Evolutionary conservation across 1,284 basidiomycete species (phyloP).

Genomic region (Sanghuangporus sanghuang): DNA sequence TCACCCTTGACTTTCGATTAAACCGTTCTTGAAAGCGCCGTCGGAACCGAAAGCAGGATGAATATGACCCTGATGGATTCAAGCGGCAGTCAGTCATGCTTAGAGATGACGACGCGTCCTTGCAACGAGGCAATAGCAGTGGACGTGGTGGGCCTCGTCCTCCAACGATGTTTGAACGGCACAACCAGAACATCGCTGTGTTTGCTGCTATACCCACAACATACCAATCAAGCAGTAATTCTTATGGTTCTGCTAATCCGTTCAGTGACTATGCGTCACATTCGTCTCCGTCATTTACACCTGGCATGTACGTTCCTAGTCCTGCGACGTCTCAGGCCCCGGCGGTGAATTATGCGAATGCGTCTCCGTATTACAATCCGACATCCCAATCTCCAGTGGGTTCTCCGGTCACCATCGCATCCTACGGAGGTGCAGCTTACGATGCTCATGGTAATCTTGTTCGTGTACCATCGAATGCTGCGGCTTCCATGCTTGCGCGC

Average conservation of each 20-base stretch:
- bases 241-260: constrained; percentile 20
- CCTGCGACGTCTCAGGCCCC: background rate
- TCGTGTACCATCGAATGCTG: constrained; percentile 11
- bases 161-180: constrained; percentile 53
- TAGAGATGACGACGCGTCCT: constrained; percentile 39
- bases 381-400: constrained; percentile 16
- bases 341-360: constrained; percentile 20
- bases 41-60: constrained; percentile 36
- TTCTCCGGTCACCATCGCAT: constrained; percentile 11
- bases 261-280: constrained; percentile 17
- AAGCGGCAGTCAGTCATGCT: constrained; percentile 55
- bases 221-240: constrained; percentile 22
- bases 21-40: constrained; percentile 35
- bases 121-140: constrained; percentile 28
- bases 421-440: constrained; percentile 15
- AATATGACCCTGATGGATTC: constrained; percentile 50
- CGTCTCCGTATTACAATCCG: constrained; percentile 19
- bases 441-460: constrained; percentile 13
- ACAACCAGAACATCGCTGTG: constrained; percentile 21
- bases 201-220: constrained; percentile 25
- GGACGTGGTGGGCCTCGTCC: constrained; percentile 41
- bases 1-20: constrained; percentile 4
- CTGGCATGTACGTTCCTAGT: constrained; percentile 10
- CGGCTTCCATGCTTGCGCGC: constrained; percentile 2
- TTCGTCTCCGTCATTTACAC: constrained; percentile 7